These are phyloP conservation scores for Dioscorea dumetorum DNA, from an alignment of 106 monocot genomes.

Conservation along the genomic window DNA sequence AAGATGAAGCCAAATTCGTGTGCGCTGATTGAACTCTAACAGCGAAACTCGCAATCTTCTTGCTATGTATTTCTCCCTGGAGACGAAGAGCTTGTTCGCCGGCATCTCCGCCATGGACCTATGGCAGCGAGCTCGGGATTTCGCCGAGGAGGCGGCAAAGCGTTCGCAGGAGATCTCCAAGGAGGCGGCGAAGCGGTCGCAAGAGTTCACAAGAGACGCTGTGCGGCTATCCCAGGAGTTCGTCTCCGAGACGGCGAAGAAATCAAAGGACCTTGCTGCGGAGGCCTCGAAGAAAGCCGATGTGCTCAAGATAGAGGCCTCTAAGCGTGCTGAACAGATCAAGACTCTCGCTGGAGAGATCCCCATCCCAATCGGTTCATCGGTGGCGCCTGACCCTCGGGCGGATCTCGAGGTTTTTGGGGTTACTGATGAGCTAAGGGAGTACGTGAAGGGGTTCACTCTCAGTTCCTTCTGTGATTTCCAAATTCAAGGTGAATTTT, in stretches of 20 bases:
- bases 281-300: conserved; percentile 77
- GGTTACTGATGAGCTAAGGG: conserved; percentile 79
- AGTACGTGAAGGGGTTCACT: conserved; percentile 86
- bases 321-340: conserved; percentile 70
- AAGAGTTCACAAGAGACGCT: conserved; percentile 54
- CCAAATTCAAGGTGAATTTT: conserved; percentile 69
- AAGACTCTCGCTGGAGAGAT: conserved; percentile 76
- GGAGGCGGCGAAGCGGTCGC: conserved; percentile 69
- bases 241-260: conserved; percentile 58
- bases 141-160: conserved; percentile 91
- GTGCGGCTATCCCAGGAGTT: conserved; percentile 57
- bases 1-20: too few relatives aligned
- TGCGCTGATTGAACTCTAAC: too few relatives aligned
- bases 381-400: conserved; percentile 10
- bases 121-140: conserved; percentile 62
- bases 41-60: too few relatives aligned
- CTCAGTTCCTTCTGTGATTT: conserved; percentile 84
- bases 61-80: too few relatives aligned
- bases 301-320: conserved; percentile 38
- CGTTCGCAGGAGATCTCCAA: conserved; percentile 63
- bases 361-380: conserved; percentile 16
- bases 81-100: too few relatives aligned
- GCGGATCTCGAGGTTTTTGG: conserved; percentile 69
- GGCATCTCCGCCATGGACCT: conserved; percentile 55
- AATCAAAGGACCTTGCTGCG: conserved; percentile 59